Conservation (phyloP, 129 eudicot genomes). For the Artemisia argyi region DNA sequence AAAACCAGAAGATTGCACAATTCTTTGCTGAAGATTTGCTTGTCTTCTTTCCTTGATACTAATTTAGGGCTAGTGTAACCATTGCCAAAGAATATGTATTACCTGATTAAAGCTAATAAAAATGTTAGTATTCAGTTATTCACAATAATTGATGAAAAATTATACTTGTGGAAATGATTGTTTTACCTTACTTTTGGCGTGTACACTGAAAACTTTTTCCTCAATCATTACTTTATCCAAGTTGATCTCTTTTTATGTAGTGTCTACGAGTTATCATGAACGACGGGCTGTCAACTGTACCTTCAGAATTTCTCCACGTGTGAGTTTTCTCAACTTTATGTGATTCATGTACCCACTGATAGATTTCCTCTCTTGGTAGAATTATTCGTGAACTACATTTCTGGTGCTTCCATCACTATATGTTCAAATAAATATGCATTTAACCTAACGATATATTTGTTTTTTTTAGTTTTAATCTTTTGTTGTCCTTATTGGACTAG, state of each 20-base stretch:
- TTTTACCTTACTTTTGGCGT: neutral
- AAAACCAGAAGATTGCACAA: neutral
- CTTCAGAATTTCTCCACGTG: constrained; percentile 86
- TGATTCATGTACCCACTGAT: neutral
- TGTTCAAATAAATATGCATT: constrained; percentile 5
- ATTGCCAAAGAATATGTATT: neutral
- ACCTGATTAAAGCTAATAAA: constrained; percentile 1
- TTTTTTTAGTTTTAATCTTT: neutral
- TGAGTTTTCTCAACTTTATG: constrained; percentile 43
- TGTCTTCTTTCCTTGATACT: neutral
- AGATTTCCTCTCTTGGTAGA: neutral
- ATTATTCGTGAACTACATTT: constrained; percentile 10
- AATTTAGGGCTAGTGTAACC: neutral
- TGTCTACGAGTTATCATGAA: constrained; percentile 96
- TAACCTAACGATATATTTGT: constrained; percentile 1
- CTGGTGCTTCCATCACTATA: constrained; percentile 6
- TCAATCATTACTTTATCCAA: constrained; percentile 15
- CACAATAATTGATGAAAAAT: neutral
- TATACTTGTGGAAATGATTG: neutral
- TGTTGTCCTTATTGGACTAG: neutral
- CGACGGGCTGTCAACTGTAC: constrained; percentile 87
- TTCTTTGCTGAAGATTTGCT: neutral
- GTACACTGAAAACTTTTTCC: neutral
- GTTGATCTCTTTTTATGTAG: constrained; percentile 40
- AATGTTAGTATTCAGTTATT: constrained; percentile 1